Conservation (phyloP, 2,329 filamentous ascomycete species). For the Arthrobotrys pseudoclavata region DNA sequence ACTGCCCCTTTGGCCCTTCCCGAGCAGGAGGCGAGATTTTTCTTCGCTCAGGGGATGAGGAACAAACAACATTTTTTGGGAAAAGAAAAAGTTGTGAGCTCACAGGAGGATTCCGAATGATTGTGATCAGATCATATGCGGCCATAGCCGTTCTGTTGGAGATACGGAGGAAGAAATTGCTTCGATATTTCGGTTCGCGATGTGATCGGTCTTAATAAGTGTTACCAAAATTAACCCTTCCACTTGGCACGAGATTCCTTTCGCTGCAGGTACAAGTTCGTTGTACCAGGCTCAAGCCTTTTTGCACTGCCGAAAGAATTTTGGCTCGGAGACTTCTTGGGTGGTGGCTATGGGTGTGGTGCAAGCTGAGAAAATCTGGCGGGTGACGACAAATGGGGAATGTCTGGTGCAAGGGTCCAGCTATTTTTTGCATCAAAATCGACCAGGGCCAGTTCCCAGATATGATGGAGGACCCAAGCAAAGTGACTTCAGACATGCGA, state of each 20-base stretch:
- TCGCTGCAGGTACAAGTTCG: conserved; percentile 52
- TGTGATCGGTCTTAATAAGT: conserved; percentile 31
- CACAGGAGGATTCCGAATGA: conserved; percentile 16
- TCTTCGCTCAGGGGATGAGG: conserved; percentile 10
- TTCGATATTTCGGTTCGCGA: conserved; percentile 24
- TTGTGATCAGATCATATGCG: conserved; percentile 24
- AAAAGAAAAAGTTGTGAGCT: conserved; percentile 10
- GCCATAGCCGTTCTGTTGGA: conserved; percentile 8
- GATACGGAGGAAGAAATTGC: conserved; percentile 4
- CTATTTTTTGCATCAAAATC: conserved; percentile 60
- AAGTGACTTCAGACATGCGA: conserved; percentile 50
- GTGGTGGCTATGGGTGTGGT: conserved; percentile 39
- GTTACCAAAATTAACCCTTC: conserved; percentile 53
- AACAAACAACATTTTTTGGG: conserved; percentile 12
- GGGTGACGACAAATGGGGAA: conserved; percentile 59
- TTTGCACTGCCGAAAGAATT: conserved; percentile 41
- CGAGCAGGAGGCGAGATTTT: conserved; percentile 32
- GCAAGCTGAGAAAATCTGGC: conserved; percentile 26
- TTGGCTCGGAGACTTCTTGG: conserved; percentile 51
- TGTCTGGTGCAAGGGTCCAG: conserved; percentile 58
- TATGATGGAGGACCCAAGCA: conserved; percentile 45
- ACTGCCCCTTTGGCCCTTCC: conserved; percentile 35
- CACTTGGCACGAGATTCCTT: conserved; percentile 45
- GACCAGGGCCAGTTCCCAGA: conserved; percentile 36
- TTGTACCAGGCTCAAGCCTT: conserved; percentile 24